Conservation (phyloP, 2,329 filamentous ascomycete species). For the Penicillium fuscoglaucum region DNA sequence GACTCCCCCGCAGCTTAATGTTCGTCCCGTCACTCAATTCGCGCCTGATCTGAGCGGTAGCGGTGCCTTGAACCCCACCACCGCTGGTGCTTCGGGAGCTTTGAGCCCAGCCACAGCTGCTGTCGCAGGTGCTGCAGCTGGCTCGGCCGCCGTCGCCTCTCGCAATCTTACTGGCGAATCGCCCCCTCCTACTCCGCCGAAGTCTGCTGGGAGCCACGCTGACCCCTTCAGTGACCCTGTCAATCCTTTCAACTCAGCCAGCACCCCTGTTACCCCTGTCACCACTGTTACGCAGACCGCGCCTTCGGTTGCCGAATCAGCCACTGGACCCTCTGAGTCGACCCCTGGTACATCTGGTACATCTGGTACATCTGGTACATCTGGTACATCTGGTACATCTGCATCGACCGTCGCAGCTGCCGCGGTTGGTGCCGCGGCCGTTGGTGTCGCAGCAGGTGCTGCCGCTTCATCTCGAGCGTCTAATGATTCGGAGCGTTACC, state of each 20-base stretch:
- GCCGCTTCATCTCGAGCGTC: conserved; percentile 33
- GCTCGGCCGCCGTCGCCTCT: conserved; percentile 25
- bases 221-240: conserved; percentile 55
- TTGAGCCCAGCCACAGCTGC: conserved; percentile 15
- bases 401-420: conserved; percentile 37
- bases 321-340: conserved; percentile 31
- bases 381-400: conserved; percentile 24
- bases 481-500: conserved; percentile 24
- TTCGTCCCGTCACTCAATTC: conserved; percentile 83
- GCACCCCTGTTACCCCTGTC: neutral
- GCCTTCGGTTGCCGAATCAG: conserved; percentile 26
- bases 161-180: conserved; percentile 39
- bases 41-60: conserved; percentile 61
- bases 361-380: too few relatives aligned
- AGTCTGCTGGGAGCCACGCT: conserved; percentile 43
- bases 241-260: conserved; percentile 69
- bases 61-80: conserved; percentile 16
- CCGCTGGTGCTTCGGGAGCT: conserved; percentile 6
- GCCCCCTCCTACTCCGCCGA: conserved; percentile 39
- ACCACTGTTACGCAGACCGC: conserved; percentile 6
- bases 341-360: conserved; percentile 25
- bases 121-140: conserved; percentile 23
- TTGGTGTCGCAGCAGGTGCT: conserved; percentile 43
- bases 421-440: conserved; percentile 42
- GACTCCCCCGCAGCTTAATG: conserved; percentile 75